Evolutionary conservation across 2,329 filamentous ascomycete species (phyloP).

Genomic region (Trichoderma harzianum): DNA sequence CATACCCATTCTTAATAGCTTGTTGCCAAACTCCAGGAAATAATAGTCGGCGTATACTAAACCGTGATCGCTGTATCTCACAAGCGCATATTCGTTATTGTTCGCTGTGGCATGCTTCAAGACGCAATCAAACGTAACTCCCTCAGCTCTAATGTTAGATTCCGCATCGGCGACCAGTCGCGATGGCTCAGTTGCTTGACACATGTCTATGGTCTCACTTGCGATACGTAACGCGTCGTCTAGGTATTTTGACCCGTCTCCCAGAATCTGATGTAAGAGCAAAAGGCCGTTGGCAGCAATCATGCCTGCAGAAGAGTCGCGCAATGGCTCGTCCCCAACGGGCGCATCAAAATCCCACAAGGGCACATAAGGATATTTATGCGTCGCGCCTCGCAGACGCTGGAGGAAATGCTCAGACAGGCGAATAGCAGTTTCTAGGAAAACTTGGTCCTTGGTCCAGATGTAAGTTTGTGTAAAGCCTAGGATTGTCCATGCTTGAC

Average conservation of each 20-base stretch:
- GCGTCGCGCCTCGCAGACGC: conserved; percentile 27
- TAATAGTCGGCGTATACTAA: conserved; percentile 51
- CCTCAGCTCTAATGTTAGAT: conserved; percentile 7
- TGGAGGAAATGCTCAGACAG: conserved; percentile 47
- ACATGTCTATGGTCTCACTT: conserved; percentile 31
- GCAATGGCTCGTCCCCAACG: conserved; percentile 30
- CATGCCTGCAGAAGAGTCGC: conserved; percentile 38
- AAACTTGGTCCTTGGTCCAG: conserved; percentile 41
- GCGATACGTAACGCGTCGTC: conserved; percentile 30
- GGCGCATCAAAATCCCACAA: conserved; percentile 41
- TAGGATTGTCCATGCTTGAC: conserved; percentile 48
- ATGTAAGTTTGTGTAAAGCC: conserved; percentile 47
- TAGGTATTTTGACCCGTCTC: conserved; percentile 24
- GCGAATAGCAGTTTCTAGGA: conserved; percentile 41
- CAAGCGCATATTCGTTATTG: conserved; percentile 26
- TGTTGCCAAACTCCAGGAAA: conserved; percentile 45
- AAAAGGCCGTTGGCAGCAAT: conserved; percentile 43
- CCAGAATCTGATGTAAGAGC: conserved; percentile 35
- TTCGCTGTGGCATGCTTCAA: conserved; percentile 35
- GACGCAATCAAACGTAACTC: conserved; percentile 29
- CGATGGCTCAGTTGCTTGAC: conserved; percentile 27
- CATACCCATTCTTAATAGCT: conserved; percentile 35
- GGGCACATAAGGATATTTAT: conserved; percentile 27
- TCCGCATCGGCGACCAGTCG: neutral
- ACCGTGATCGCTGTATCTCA: conserved; percentile 37